These are phyloP conservation scores for Coemansia sp. DNA, from an alignment of 192 early-diverging fungal species.

Conservation along the genomic window DNA sequence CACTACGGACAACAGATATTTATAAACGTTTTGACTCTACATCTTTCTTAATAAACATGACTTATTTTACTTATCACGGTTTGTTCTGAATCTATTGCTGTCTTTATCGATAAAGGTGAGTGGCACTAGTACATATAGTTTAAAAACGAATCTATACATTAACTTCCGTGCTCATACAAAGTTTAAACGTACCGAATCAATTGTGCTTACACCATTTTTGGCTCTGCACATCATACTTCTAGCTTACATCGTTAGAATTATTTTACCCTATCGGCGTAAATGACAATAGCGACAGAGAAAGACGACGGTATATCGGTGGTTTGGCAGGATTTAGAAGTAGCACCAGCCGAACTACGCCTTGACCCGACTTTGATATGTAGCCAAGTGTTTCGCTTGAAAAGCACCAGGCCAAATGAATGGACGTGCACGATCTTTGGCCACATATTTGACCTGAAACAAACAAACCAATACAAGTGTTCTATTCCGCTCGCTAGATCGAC, in stretches of 20 bases:
- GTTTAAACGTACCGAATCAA: too few relatives aligned
- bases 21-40: too few relatives aligned
- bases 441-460: slow-evolving; percentile 67
- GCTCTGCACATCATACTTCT: too few relatives aligned
- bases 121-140: too few relatives aligned
- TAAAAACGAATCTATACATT: too few relatives aligned
- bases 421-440: slow-evolving; percentile 57
- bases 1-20: background rate
- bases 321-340: slow-evolving; percentile 58
- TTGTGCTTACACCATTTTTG: too few relatives aligned
- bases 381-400: slow-evolving; percentile 88
- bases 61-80: too few relatives aligned
- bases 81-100: too few relatives aligned
- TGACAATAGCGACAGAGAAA: background rate
- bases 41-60: too few relatives aligned
- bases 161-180: too few relatives aligned
- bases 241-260: background rate
- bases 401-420: slow-evolving; percentile 65
- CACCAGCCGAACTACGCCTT: slow-evolving; percentile 71
- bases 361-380: slow-evolving; percentile 83
- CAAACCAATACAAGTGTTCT: slow-evolving; percentile 38
- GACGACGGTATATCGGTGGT: background rate
- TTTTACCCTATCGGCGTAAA: background rate
- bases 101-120: too few relatives aligned
- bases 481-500: slow-evolving; percentile 24